Evolutionary conservation across 2,329 filamentous ascomycete genomes (phyloP), one percentile per base, ranked within the genome.

Genomic region (Cladosporium cucumerinum): DNA sequence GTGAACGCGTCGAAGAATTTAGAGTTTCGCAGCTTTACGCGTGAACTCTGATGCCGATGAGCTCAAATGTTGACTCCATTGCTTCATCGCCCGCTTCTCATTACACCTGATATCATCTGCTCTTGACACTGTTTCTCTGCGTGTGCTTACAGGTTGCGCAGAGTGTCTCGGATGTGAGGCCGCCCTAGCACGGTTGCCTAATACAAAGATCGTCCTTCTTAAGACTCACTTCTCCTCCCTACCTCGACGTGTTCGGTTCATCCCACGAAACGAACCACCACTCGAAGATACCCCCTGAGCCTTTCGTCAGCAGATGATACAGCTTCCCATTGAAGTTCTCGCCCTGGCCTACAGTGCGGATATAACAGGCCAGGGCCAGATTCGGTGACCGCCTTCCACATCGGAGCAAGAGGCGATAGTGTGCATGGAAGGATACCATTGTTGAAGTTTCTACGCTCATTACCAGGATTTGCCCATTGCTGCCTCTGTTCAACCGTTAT

Each of bases 301-400:
- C 51, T 28, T 54, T 54, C 11, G 23, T 30, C 51, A 32, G 51
- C 30, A 32, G 25, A 62, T 62, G 48, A 62, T 43, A 46, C 60
- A 62, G 30, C 14, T 32, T 21, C 11, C 59, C 25, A n/a, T 39
- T 54, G 46, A 43, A 26, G 25, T 48, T 48, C 10, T 26, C 46
- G 60, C 60, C 60, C 60, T 62, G 60, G 49, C 60, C 60, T 62
- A 54, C 48, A 46, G 60, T 48, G 60, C 32, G 16, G 18, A 55
- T 6, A 7, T 18, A 55, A 46, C 3, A 55, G 49, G 60, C 16
- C 60, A 62, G 60, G 60, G 60, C 49, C 60, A 25, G 30, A 39
- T 12, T 16, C 34, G 58, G 58, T 61, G 43, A 39, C 16, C 25
- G 7, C 28, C 28, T 30, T 10, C 21, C 26, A 14, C 32, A n/a